Evolutionary conservation across 352 stramenopile species (phyloP).

Genomic region (Phytophthora pluvialis): DNA sequence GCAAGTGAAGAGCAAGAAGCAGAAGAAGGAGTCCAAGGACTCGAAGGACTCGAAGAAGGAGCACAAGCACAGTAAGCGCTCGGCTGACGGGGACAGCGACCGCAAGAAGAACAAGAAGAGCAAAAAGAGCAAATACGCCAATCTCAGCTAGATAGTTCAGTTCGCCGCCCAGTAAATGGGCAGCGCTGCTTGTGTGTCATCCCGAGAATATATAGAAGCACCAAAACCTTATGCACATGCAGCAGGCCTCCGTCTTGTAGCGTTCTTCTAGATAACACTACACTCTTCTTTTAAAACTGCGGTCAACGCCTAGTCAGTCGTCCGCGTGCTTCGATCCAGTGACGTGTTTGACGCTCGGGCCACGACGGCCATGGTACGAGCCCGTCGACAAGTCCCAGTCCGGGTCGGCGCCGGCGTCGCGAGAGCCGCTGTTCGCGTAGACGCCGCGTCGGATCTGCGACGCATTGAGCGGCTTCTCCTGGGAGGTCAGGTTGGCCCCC

Average conservation of each 20-base stretch:
- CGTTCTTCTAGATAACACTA: neutral
- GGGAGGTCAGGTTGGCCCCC: slow-evolving; percentile 63
- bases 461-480: slow-evolving; percentile 66
- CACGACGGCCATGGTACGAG: slow-evolving; percentile 65
- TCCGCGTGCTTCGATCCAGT: slow-evolving; percentile 13
- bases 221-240: slow-evolving; percentile 2
- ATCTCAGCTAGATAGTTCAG: slow-evolving; percentile 53
- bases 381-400: slow-evolving; percentile 83
- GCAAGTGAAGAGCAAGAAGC: slow-evolving; percentile 91
- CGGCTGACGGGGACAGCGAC: slow-evolving; percentile 50
- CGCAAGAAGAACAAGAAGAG: slow-evolving; percentile 66
- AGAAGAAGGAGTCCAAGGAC: slow-evolving; percentile 74
- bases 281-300: neutral
- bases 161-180: slow-evolving; percentile 9
- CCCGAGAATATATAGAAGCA: slow-evolving; percentile 35
- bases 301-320: slow-evolving; percentile 8
- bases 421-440: slow-evolving; percentile 84
- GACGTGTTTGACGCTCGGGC: slow-evolving; percentile 32
- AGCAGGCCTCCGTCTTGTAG: neutral
- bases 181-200: slow-evolving; percentile 10
- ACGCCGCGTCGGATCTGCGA: slow-evolving; percentile 79
- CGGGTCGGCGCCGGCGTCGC: slow-evolving; percentile 79
- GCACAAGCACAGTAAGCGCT: slow-evolving; percentile 44
- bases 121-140: slow-evolving; percentile 85
- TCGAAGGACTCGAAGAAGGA: slow-evolving; percentile 51